Evolutionary conservation across 2,329 filamentous ascomycete species (phyloP), one percentile per base, ranked within the genome.

Genomic region (Penicillium sp.): DNA sequence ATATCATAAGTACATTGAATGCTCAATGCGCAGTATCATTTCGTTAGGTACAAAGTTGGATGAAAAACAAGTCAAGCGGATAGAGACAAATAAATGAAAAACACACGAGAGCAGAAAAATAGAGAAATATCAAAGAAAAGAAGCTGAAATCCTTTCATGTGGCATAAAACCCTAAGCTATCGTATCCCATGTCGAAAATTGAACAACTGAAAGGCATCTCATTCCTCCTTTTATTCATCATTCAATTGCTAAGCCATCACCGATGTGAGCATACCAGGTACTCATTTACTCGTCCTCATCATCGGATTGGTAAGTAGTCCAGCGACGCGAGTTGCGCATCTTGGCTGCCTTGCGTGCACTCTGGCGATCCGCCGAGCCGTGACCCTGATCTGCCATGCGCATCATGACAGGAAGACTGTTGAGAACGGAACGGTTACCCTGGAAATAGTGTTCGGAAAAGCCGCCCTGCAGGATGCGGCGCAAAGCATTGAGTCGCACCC

Each of bases 401-500:
- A 77, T 69, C 66, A 78, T 74, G 33, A 78, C 72, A 19, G 85
- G 85, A 56, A 88, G 70, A 65, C 78, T 83, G 51, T 87, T 81
- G 60, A 86, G 81, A 6, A 89, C 82, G 19, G 84, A 81, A 59
- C 82, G 78, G 66, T 88, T 88, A 44, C 80, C 77, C 67, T 86
- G 81, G 52, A 72, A 78, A 68, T 87, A 88, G 73, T 89, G 86
- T 50, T 80, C 79, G 45, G 85, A 72, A 63, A 89, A 87, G 0
- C 86, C 86, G 15, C 83, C 82, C 57, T 84, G 83, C 41, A 90
- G 74, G 31, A 86, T 75, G 39, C 86, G 75, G 67, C 85, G 81
- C 53, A 90, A 73, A 3, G 82, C 82, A 59, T 86, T 83, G 50
- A 89, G 73, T 31, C 87, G 79, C 64, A 85, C 79, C 65, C 89